Evolutionary conservation across 306 rosid genomes (phyloP), one percentile per base, ranked within the genome.

Genomic region (Glycine latifolia): DNA sequence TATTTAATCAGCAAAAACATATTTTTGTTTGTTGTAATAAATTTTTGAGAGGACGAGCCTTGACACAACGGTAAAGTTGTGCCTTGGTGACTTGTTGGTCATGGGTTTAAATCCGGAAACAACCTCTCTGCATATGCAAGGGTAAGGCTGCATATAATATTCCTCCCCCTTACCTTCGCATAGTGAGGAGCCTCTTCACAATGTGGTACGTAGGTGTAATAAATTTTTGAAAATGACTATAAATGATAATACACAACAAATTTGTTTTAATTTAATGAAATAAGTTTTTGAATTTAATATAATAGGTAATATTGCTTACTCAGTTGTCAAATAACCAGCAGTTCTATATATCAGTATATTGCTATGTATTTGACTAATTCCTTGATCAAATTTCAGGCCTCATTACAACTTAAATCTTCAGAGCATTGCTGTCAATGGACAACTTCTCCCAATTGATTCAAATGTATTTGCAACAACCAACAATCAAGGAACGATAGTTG

Each of bases 371-470:
- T 78, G 67, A 83, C 81, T 65, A 15, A 8, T 71, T 81, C 71
- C 8, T 41, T 50, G 61, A 81, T 75, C 12, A 41, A 83, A 86
- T 85, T 85, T 88, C 95, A 95, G 99, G 97, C 87, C 95, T 81
- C 99, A 95, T 86, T 95, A 95, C 88, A 93, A 95, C 88, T 86
- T 95, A 82, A 83, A 91, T 86, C 92, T 95, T 71, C 91, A 88
- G 86, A 93, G 98, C 87, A 91, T 95, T 77, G 77, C 92, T 87
- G 97, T 93, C 66, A 89, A 90, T 75, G 97, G 99, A 63, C 92
- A 88, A 85, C 66, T 83, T 55, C 87, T 95, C 84, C 80, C 97
- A 26, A 89, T 95, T 63, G 92, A 95, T 85, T 76, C 91, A 66
- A 80, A 91, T n/a, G 97, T 87, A 39, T 95, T 95, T 89, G 82